These are phyloP conservation scores for Mortierella sp. DNA, from an alignment of 371 early-diverging fungal species.

Conservation along the genomic window DNA sequence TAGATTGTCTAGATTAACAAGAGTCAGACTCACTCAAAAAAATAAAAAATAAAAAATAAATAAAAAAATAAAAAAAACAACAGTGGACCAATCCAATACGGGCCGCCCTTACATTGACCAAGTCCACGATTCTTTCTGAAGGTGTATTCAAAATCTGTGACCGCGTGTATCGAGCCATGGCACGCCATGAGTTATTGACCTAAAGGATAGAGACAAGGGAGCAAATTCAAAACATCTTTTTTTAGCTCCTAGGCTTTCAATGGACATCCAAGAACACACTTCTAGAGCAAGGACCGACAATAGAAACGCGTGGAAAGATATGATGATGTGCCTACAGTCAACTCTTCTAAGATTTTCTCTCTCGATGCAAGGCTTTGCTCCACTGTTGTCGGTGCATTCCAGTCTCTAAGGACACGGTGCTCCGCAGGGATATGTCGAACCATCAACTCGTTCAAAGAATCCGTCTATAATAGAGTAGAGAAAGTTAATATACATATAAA, in stretches of 20 bases:
- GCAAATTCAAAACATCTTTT: neutral
- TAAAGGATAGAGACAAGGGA: constrained; percentile 9
- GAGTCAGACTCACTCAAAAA: neutral
- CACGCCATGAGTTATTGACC: constrained; percentile 70
- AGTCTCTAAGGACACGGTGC: constrained; percentile 60
- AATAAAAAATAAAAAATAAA: constrained; percentile 11
- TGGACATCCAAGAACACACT: neutral
- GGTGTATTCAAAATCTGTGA: constrained; percentile 61
- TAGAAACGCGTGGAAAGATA: neutral
- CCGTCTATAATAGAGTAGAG: constrained; percentile 49
- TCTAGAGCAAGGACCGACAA: neutral
- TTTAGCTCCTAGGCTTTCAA: neutral
- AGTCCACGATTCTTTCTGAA: constrained; percentile 42
- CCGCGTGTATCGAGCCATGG: constrained; percentile 66
- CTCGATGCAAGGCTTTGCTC: constrained; percentile 46
- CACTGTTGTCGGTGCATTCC: constrained; percentile 39
- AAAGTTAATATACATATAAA: neutral
- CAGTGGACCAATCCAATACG: neutral
- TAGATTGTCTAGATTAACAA: neutral
- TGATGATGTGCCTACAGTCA: constrained; percentile 47
- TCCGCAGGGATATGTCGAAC: constrained; percentile 64
- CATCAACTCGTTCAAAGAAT: constrained; percentile 64
- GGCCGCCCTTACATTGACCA: constrained; percentile 34
- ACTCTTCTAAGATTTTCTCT: constrained; percentile 50
- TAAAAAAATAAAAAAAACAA: constrained; percentile 33